A percentile compares a stretch with the other conserved stretches of the same genome.
Evolutionary conservation across 2,329 filamentous ascomycete species (phyloP).

Genomic region (Fusarium mexicanum): DNA sequence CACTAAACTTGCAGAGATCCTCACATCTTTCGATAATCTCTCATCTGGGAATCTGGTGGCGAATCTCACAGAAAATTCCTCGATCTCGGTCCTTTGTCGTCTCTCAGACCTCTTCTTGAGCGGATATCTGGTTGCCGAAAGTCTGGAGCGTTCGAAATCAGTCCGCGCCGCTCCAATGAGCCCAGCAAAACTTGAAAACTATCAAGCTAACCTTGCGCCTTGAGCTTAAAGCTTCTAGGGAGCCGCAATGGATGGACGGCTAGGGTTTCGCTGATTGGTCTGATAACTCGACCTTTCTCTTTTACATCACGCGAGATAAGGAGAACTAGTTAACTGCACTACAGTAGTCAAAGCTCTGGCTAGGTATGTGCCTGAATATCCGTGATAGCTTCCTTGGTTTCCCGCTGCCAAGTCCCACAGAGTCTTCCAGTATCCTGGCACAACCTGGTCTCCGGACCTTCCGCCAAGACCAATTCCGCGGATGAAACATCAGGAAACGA

Average conservation of each 20-base stretch:
- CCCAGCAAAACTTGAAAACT: constrained; percentile 18
- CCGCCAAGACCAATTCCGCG: constrained; percentile 34
- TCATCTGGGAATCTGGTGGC: not conserved
- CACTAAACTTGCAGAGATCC: constrained; percentile 13
- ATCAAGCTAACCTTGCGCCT: constrained; percentile 20
- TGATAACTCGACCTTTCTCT: not conserved
- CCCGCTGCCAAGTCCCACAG: constrained; percentile 24
- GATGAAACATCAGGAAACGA: constrained; percentile 9
- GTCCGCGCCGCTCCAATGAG: constrained; percentile 17
- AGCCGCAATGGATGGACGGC: constrained; percentile 6
- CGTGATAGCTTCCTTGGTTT: constrained; percentile 34
- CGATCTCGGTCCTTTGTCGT: constrained; percentile 3
- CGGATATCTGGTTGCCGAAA: constrained; percentile 15
- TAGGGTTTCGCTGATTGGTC: constrained; percentile 20
- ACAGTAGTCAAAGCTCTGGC: not conserved
- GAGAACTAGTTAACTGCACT: not conserved
- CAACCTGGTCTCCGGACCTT: constrained; percentile 29
- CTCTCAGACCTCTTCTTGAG: not conserved
- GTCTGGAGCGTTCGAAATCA: constrained; percentile 39
- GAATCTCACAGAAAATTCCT: constrained; percentile 9
- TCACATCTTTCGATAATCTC: not conserved
- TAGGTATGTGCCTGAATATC: constrained; percentile 25
- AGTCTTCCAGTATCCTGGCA: constrained; percentile 34
- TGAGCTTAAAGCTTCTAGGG: constrained; percentile 9
- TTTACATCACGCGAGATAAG: constrained; percentile 8